Evolutionary conservation across 2,329 filamentous ascomycete species (phyloP), one percentile per base, ranked within the genome.

Genomic region (Neofusicoccum cordaticola): DNA sequence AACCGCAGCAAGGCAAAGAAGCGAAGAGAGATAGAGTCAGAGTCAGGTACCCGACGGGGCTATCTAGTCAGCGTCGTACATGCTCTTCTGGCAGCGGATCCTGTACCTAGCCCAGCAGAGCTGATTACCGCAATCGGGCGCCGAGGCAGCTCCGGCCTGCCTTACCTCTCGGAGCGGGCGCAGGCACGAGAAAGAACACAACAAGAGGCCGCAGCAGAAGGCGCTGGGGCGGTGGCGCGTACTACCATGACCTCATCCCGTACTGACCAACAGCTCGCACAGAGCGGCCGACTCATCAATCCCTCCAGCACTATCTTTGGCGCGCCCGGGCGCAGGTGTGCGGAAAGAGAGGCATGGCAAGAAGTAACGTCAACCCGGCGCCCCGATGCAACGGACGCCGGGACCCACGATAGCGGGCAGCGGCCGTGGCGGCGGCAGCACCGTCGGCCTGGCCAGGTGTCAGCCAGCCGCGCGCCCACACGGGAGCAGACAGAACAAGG

Each of bases 161-260:
- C 47, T 13, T 11, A n/a, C n/a, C 8, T 48, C 4, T 42, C 12
- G 37, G 19, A 42, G 52, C 35, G 35, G 52, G 19, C 52, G 37
- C 52, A 15, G 15, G 15, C 17, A n/a, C 27, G 27, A 47, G 41
- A 22, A 42, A 34, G 27, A 45, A 34, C 39, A 50, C 35, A 22
- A 17, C 12, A 4, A 17, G 12, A 37, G 57, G 37, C 44, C 57
- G 42, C 57, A 48, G 45, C 27, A 39, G 41, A 15, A 35, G 56
- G 31, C 22, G n/a, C 13, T 34, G 17, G 35, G 39, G 13, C n/a
- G 19, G 22, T 45, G 56, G n/a, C n/a, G 31, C 47, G 56, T 60
- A 22, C 56, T 15, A 60, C 56, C n/a, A 60, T 60, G 9, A 60
- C 56, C 56, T 60, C 56, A 60, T 60, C 56, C 44, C 56, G 42